These are phyloP conservation scores for Helotiales sp. DNA, from an alignment of 2,329 filamentous ascomycete species.

Conservation along the genomic window DNA sequence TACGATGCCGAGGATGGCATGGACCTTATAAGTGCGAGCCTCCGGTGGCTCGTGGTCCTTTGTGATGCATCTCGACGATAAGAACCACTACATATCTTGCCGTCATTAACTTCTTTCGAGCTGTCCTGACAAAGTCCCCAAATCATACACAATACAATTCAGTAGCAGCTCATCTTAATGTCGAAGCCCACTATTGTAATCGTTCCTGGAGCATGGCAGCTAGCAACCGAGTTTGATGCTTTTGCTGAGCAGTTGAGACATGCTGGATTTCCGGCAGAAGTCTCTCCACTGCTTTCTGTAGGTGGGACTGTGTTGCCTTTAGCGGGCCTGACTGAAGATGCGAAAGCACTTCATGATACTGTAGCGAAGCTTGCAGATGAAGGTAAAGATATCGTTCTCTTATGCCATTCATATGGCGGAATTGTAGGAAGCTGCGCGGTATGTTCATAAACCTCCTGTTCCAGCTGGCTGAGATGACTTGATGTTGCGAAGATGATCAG, in stretches of 20 bases:
- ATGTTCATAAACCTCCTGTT: background rate
- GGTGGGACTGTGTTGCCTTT: constrained; percentile 14
- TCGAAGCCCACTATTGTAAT: constrained; percentile 21
- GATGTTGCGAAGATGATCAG: no score
- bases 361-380: constrained; percentile 37
- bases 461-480: background rate
- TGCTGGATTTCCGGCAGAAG: constrained; percentile 11
- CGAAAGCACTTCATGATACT: constrained; percentile 29
- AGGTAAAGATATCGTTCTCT: constrained; percentile 38
- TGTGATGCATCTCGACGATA: no score
- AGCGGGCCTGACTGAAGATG: constrained; percentile 16
- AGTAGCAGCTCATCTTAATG: background rate
- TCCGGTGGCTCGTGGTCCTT: no score
- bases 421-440: constrained; percentile 31
- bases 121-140: no score
- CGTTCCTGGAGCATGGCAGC: constrained; percentile 22
- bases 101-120: no score
- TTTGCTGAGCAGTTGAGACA: constrained; percentile 9
- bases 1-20: no score
- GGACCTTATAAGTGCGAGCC: no score
- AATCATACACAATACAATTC: background rate
- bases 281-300: constrained; percentile 17
- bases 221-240: constrained; percentile 1
- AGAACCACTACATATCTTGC: no score
- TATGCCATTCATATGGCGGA: constrained; percentile 42